Evolutionary conservation across 257 asterid species (phyloP).

Genomic region (Salvia splendens): DNA sequence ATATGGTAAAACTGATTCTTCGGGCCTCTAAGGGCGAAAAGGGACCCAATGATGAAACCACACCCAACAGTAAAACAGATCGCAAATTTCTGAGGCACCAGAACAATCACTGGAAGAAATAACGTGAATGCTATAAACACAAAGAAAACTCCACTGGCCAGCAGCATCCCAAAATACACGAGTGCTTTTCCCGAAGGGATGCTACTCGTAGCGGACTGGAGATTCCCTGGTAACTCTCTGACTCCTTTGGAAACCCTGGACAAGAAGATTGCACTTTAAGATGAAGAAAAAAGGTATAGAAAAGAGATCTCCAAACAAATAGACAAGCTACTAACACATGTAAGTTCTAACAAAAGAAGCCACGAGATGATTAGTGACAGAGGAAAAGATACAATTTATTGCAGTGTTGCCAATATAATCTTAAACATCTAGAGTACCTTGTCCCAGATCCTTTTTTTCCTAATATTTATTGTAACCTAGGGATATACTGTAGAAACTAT

Average conservation of each 20-base stretch:
- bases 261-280: neutral
- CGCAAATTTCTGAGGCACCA: conserved; percentile 90
- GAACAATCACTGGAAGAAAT: conserved; percentile 89
- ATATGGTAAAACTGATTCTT: conserved; percentile 73
- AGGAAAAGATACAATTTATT: neutral
- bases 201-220: conserved; percentile 66
- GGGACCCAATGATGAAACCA: conserved; percentile 74
- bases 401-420: conserved; percentile 8
- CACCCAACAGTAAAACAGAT: conserved; percentile 89
- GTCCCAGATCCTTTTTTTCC: neutral
- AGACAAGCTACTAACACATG: neutral
- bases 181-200: conserved; percentile 77
- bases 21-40: conserved; percentile 88
- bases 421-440: conserved; percentile 4
- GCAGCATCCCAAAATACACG: conserved; percentile 69
- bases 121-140: conserved; percentile 73
- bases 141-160: conserved; percentile 77
- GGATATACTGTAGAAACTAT: neutral
- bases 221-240: conserved; percentile 71
- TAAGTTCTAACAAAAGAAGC: conserved; percentile 26
- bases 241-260: conserved; percentile 75
- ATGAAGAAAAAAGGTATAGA: neutral
- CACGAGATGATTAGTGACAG: conserved; percentile 7
- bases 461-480: neutral
- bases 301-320: neutral